phyloP scores from a whole-genome alignment of 208 protist species.

The Leishmania gerbilli region DNA sequence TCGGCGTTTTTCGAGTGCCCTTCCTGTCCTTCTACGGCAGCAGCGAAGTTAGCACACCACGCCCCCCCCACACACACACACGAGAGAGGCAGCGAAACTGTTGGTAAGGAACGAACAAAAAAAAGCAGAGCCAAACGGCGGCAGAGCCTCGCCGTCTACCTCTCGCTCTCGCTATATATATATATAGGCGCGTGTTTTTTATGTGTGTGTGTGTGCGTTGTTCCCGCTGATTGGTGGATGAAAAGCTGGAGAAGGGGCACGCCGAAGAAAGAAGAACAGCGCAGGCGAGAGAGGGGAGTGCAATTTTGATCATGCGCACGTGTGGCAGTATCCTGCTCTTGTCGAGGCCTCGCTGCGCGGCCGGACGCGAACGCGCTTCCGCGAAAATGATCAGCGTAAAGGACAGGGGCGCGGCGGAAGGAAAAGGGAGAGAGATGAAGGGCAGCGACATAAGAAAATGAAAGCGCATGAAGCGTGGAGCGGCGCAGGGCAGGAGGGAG shows the following conservation, averaged over 20 bases:
- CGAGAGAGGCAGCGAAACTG: background rate
- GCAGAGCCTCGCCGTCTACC: background rate
- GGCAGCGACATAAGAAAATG: background rate
- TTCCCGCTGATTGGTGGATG: background rate
- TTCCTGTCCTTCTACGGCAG: background rate
- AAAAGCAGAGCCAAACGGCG: background rate
- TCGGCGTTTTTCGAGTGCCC: background rate
- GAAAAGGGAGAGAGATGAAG: background rate
- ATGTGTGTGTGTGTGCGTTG: background rate
- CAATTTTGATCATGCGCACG: background rate
- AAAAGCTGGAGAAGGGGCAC: background rate
- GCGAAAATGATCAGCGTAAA: background rate
- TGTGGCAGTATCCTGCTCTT: background rate
- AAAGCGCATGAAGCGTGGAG: background rate
- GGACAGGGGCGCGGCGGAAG: background rate
- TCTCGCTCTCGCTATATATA: background rate
- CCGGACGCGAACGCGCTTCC: background rate
- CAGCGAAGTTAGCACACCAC: background rate
- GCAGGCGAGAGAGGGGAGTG: background rate
- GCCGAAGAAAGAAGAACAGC: background rate
- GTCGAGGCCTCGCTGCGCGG: background rate
- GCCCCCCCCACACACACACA: background rate
- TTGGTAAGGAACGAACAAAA: background rate
- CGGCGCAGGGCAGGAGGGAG: background rate
- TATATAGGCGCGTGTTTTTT: background rate